phyloP scores from a whole-genome alignment of 305 asterid genomes.

The Petunia hybrid region DNA sequence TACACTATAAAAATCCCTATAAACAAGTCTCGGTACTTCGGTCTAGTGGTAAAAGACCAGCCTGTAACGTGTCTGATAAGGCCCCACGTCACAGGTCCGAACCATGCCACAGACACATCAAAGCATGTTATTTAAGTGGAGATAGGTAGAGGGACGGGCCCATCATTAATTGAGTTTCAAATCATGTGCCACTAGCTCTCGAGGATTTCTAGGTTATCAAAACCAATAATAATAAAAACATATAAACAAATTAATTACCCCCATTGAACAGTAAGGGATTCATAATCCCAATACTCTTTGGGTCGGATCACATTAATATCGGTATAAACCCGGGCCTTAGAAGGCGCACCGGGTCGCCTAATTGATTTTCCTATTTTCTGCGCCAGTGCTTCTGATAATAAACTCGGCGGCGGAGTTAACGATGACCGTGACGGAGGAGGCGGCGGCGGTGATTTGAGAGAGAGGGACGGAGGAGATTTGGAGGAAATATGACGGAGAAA shows the following conservation, averaged over 20 bases:
- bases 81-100: too few relatives aligned
- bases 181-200: too few relatives aligned
- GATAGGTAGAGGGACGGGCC: too few relatives aligned
- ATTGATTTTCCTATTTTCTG: slow-evolving; percentile 66
- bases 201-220: too few relatives aligned
- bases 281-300: slow-evolving; percentile 97
- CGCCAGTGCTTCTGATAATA: slow-evolving; percentile 67
- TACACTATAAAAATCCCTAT: not conserved
- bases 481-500: slow-evolving; percentile 14
- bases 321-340: slow-evolving; percentile 38
- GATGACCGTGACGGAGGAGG: slow-evolving; percentile 43
- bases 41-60: too few relatives aligned
- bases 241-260: slow-evolving; percentile 56
- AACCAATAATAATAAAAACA: not conserved
- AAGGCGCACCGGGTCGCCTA: slow-evolving; percentile 38
- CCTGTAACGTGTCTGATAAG: too few relatives aligned
- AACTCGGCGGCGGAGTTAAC: slow-evolving; percentile 31
- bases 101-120: too few relatives aligned
- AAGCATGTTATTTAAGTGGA: too few relatives aligned
- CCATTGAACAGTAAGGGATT: slow-evolving; percentile 91
- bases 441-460: slow-evolving; percentile 34
- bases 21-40: not conserved
- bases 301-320: slow-evolving; percentile 66
- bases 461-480: not conserved
- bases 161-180: too few relatives aligned